Percentiles rank a stretch among this genome's conserved stretches.
Evolutionary conservation across 2,329 filamentous ascomycete species (phyloP).

Genomic region (Pestalotiopsis sp.): DNA sequence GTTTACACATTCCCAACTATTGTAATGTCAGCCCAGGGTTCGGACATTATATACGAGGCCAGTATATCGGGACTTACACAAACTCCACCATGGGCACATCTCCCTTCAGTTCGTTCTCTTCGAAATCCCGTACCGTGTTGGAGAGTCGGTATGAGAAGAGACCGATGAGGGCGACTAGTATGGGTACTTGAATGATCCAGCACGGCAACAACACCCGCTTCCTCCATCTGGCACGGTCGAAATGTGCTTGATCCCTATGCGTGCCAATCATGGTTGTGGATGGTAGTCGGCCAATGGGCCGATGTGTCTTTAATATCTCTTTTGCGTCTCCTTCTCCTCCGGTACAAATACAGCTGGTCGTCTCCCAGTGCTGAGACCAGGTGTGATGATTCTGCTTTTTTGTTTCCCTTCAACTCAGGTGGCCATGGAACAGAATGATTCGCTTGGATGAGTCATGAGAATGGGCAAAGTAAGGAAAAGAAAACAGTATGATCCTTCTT

Average conservation of each 20-base stretch:
- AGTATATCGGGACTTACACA: conserved; percentile 44
- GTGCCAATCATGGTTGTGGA: conserved; percentile 36
- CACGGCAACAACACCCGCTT: conserved; percentile 48
- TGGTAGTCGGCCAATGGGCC: neutral
- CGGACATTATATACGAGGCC: neutral
- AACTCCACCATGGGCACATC: conserved; percentile 48
- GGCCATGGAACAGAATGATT: neutral
- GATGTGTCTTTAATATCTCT: neutral
- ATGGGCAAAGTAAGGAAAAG: neutral
- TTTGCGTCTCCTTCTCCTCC: neutral
- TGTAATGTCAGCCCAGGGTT: neutral
- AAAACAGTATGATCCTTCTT: neutral
- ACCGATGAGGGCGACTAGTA: conserved; percentile 50
- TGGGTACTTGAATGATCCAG: conserved; percentile 51
- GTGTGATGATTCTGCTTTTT: neutral
- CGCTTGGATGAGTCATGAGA: neutral
- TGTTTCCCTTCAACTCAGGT: neutral
- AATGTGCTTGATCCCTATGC: conserved; percentile 55
- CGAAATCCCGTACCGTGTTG: conserved; percentile 44
- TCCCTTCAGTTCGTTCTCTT: conserved; percentile 41
- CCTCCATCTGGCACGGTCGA: conserved; percentile 55
- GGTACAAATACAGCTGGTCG: neutral
- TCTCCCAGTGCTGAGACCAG: neutral
- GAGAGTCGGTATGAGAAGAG: conserved; percentile 57
- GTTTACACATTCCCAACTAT: conserved; percentile 57